Evolutionary conservation across 31 red algal genomes (phyloP).

Genomic region (Odonthalia washingtoniensis): DNA sequence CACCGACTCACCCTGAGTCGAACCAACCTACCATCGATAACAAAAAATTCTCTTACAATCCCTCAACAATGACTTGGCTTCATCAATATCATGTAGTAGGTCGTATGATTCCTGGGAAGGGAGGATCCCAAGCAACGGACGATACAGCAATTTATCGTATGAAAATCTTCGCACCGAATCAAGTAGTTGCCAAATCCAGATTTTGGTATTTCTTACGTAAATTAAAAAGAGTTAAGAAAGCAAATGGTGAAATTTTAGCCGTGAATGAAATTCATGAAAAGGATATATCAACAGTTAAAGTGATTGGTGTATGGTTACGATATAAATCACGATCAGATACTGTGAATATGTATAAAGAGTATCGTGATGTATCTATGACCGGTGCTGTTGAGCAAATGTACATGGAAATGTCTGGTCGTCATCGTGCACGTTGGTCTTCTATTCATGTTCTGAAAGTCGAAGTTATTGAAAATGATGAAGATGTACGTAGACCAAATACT

Average conservation of each 20-base stretch:
- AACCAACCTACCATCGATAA: no score
- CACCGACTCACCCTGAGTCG: no score
- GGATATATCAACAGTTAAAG: constrained; percentile 83
- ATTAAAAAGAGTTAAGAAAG: constrained; percentile 89
- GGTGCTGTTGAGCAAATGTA: constrained; percentile 97
- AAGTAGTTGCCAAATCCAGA: constrained; percentile 91
- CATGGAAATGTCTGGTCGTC: constrained; percentile 97
- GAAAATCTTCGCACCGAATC: constrained; percentile 95
- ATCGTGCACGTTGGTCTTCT: constrained; percentile 93
- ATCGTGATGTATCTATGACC: constrained; percentile 81
- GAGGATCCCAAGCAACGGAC: constrained; percentile 53
- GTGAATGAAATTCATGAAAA: constrained; percentile 91
- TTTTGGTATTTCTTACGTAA: constrained; percentile 98
- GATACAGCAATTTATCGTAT: constrained; percentile 85
- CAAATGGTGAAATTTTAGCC: constrained; percentile 89
- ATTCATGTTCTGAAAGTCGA: constrained; percentile 93
- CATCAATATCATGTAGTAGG: constrained; percentile 97
- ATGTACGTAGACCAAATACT: constrained; percentile 79
- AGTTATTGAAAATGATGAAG: constrained; percentile 57
- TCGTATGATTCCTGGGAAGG: constrained; percentile 81
- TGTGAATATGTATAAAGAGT: constrained; percentile 98
- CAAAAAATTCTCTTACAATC: not conserved
- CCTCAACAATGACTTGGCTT: constrained; percentile 76
- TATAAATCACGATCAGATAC: constrained; percentile 99
- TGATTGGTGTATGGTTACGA: constrained; percentile 93